Evolutionary conservation across 2,329 filamentous ascomycete species (phyloP).

Genomic region (Pseudogymnoascus sp.): DNA sequence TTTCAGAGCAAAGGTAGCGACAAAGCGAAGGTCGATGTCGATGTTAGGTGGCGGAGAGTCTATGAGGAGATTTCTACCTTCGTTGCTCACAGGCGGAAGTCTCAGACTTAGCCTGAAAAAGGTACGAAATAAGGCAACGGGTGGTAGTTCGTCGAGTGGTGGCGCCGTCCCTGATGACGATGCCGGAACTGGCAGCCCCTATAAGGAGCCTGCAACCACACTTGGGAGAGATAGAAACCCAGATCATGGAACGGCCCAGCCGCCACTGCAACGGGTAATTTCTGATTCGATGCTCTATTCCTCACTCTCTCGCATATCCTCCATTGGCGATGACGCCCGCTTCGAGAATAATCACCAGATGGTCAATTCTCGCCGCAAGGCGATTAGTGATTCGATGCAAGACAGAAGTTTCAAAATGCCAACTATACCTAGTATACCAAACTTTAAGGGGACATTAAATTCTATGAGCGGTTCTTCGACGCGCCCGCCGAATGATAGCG

Average conservation of each 20-base stretch:
- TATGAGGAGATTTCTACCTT: constrained; percentile 42
- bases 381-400: constrained; percentile 78
- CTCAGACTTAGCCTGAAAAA: neutral
- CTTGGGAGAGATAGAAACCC: neutral
- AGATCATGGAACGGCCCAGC: neutral
- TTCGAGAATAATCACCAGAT: constrained; percentile 76
- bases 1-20: constrained; percentile 13
- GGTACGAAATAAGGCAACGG: neutral
- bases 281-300: constrained; percentile 75
- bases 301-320: constrained; percentile 68
- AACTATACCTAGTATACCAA: constrained; percentile 47
- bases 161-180: neutral
- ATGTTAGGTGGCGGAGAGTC: constrained; percentile 49
- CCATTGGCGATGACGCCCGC: constrained; percentile 71
- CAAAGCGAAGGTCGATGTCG: constrained; percentile 36
- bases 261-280: constrained; percentile 47
- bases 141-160: neutral
- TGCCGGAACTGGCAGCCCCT: neutral
- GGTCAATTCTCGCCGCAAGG: constrained; percentile 82
- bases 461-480: constrained; percentile 14
- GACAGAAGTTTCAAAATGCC: constrained; percentile 73
- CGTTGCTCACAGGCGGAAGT: neutral
- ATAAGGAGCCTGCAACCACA: neutral
- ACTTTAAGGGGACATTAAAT: constrained; percentile 13
- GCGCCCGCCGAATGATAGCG: constrained; percentile 4